These are phyloP conservation scores for Mercurialis annua DNA, from an alignment of 345 rosid genomes.

Conservation along the genomic window DNA sequence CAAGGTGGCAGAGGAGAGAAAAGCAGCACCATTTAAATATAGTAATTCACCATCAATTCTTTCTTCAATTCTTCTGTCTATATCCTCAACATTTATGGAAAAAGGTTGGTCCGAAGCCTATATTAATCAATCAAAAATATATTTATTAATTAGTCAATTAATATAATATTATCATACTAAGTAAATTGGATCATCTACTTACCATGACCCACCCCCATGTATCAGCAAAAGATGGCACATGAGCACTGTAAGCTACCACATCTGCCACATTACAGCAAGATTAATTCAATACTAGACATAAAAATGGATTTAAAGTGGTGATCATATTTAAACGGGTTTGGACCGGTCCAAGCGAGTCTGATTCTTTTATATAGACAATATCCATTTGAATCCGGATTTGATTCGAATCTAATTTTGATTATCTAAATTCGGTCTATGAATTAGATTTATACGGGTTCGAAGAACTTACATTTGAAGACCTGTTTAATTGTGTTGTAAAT, in stretches of 20 bases:
- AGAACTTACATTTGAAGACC: constrained; percentile 78
- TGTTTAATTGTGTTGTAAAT: constrained; percentile 89
- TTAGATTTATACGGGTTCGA: too few species aligned
- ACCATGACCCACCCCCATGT: constrained; percentile 99
- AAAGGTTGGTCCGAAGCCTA: constrained; percentile 88
- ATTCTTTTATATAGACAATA: too few species aligned
- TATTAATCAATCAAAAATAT: not conserved
- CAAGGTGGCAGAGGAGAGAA: constrained; percentile 77
- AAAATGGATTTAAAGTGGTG: too few species aligned
- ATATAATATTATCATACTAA: too few species aligned
- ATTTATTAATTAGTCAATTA: too few species aligned
- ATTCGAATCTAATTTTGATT: too few species aligned
- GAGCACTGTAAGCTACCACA: constrained; percentile 86
- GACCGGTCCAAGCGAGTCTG: too few species aligned
- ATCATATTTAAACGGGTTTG: too few species aligned
- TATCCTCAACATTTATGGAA: constrained; percentile 49
- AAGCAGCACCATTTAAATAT: constrained; percentile 74
- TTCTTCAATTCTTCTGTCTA: constrained; percentile 64
- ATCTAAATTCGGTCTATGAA: too few species aligned
- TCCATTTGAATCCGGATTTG: too few species aligned
- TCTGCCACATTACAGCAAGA: constrained; percentile 39
- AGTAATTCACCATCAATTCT: constrained; percentile 66
- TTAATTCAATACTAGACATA: too few species aligned
- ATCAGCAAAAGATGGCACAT: constrained; percentile 94
- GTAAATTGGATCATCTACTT: constrained; percentile 2